These are phyloP conservation scores for Pythium vanterpoolii DNA, from an alignment of 352 stramenopile species.

Conservation along the genomic window DNA sequence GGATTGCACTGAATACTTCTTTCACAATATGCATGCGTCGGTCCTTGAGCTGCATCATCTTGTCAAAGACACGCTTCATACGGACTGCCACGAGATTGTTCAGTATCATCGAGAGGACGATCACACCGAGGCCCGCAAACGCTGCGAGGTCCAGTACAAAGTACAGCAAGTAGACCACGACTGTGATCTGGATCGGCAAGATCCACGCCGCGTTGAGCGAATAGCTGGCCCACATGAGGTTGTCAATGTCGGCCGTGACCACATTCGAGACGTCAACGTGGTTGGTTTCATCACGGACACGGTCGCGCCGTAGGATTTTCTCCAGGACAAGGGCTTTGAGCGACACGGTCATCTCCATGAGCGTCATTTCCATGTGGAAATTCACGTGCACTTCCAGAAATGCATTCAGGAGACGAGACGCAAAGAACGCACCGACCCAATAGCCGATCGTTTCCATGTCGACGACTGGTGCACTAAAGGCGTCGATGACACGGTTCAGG, in stretches of 20 bases:
- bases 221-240: constrained; percentile 27
- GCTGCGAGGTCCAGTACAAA: constrained; percentile 22
- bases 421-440: constrained; percentile 28
- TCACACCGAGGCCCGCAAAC: constrained; percentile 33
- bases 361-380: constrained; percentile 18
- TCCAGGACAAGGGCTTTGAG: constrained; percentile 28
- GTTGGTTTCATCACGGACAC: constrained; percentile 15
- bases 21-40: constrained; percentile 41
- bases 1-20: constrained; percentile 50
- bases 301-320: constrained; percentile 26
- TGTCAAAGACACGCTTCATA: constrained; percentile 15
- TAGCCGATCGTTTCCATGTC: constrained; percentile 9
- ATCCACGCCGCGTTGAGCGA: constrained; percentile 36
- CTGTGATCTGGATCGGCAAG: constrained; percentile 26
- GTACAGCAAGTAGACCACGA: constrained; percentile 36
- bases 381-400: constrained; percentile 20
- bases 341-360: constrained; percentile 22
- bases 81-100: no score
- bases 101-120: constrained; percentile 23
- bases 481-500: constrained; percentile 24
- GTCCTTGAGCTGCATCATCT: constrained; percentile 35
- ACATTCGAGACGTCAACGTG: constrained; percentile 85
- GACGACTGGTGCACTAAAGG: constrained; percentile 9
- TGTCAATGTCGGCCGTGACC: constrained; percentile 85
- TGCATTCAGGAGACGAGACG: constrained; percentile 25